phyloP scores from a whole-genome alignment of 306 rosid species.

The Cucurbita argyrosperma region DNA sequence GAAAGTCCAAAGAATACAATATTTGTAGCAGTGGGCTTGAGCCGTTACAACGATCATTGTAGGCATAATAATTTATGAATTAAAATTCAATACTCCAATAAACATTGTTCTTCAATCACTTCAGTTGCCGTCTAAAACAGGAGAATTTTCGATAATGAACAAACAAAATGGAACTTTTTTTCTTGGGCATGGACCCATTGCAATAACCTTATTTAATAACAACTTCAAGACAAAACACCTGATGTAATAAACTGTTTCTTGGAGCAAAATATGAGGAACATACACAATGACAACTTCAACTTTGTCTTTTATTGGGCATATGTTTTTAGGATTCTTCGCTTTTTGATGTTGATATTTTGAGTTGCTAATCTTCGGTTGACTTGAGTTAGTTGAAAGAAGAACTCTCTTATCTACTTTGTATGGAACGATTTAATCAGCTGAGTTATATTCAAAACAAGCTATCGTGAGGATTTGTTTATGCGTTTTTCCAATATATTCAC shows the following conservation, averaged over 20 bases:
- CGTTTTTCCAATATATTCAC: not conserved
- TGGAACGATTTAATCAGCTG: too few relatives aligned
- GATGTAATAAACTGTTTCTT: not conserved
- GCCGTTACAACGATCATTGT: too few relatives aligned
- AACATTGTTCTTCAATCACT: not conserved
- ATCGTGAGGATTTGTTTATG: not conserved
- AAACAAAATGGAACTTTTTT: not conserved
- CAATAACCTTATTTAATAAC: not conserved
- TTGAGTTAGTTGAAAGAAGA: not conserved
- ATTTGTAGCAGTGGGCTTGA: too few relatives aligned
- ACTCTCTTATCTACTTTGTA: not conserved
- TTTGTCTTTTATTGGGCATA: not conserved
- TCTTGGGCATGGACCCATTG: not conserved
- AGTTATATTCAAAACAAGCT: too few relatives aligned
- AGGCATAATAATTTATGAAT: too few relatives aligned
- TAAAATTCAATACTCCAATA: not conserved
- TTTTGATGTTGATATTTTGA: not conserved
- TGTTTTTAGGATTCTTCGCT: not conserved
- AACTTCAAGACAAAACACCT: not conserved
- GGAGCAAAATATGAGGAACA: not conserved
- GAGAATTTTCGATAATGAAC: constrained; percentile 6
- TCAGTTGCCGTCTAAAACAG: constrained; percentile 1
- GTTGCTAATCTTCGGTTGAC: not conserved
- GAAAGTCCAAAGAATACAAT: too few relatives aligned
- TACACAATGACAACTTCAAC: not conserved